Conservation (phyloP, 202 grass and related monocot species). For the Dendrocalamus latiflorus region DNA sequence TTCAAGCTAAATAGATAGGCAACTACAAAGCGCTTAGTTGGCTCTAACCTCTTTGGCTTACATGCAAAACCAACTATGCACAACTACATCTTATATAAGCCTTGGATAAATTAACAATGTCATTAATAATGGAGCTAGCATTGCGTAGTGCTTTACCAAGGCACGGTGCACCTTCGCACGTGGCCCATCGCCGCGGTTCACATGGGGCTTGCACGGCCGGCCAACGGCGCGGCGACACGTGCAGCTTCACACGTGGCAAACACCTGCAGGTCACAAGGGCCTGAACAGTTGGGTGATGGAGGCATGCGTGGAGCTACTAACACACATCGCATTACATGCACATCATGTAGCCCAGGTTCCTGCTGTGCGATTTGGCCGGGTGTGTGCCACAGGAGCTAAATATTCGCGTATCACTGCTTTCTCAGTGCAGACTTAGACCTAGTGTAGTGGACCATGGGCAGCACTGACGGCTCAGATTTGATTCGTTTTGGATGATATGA, state of each 20-base stretch:
- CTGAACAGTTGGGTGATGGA: background rate
- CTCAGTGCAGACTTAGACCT: background rate
- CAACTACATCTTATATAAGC: conserved; percentile 23
- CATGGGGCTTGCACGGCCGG: background rate
- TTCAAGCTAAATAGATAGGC: background rate
- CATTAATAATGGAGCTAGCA: background rate
- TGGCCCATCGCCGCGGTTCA: background rate
- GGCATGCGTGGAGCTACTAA: background rate
- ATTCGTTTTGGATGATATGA: background rate
- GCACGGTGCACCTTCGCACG: background rate
- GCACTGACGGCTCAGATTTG: background rate
- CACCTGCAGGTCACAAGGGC: conserved; percentile 19
- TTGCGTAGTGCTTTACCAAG: background rate
- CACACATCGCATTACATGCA: background rate
- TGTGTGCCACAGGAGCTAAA: background rate
- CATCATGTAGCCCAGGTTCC: background rate
- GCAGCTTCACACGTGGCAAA: background rate
- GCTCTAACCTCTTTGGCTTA: background rate
- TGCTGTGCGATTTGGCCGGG: background rate
- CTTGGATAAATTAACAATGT: background rate
- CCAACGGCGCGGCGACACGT: conserved; percentile 3
- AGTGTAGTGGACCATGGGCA: background rate
- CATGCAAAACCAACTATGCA: background rate
- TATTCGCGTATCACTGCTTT: background rate
- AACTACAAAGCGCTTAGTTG: background rate